Evolutionary conservation across 2,329 filamentous ascomycete genomes (phyloP).

Genomic region (Penicillium frequentans): DNA sequence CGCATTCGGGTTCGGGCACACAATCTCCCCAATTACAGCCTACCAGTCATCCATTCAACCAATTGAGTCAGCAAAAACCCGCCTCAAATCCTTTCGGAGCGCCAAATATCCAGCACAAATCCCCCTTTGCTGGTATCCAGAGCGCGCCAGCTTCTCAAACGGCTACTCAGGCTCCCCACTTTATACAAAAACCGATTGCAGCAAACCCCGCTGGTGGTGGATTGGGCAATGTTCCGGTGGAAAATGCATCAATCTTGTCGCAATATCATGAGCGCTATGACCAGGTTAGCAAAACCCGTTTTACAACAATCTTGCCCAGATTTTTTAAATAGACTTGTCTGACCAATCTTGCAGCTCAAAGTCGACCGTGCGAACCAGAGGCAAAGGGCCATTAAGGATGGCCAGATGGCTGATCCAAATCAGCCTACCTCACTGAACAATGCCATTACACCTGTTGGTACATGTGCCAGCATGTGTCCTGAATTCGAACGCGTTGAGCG

Average conservation of each 20-base stretch:
- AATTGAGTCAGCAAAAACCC: constrained; percentile 20
- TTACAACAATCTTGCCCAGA: neutral
- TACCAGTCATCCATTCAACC: constrained; percentile 27
- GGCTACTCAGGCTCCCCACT: neutral
- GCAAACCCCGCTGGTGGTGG: neutral
- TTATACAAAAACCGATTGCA: neutral
- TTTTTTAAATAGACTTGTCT: neutral
- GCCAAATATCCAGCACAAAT: constrained; percentile 14
- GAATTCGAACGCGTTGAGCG: constrained; percentile 63
- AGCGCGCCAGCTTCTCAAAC: constrained; percentile 10
- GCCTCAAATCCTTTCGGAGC: constrained; percentile 15
- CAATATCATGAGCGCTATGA: constrained; percentile 39
- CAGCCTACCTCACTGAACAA: constrained; percentile 60
- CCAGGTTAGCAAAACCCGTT: constrained; percentile 26
- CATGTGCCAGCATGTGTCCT: constrained; percentile 64
- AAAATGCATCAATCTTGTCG: constrained; percentile 22
- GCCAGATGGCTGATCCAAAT: constrained; percentile 59
- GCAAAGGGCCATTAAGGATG: constrained; percentile 52
- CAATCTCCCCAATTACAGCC: neutral
- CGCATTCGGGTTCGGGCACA: constrained; percentile 2
- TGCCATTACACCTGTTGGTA: constrained; percentile 62
- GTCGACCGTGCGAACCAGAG: constrained; percentile 51
- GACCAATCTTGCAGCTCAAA: constrained; percentile 44
- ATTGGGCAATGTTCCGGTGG: constrained; percentile 16
- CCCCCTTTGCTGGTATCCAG: constrained; percentile 22